Conservation (phyloP, 345 rosid genomes). For the Rhizophora mangle region DNA sequence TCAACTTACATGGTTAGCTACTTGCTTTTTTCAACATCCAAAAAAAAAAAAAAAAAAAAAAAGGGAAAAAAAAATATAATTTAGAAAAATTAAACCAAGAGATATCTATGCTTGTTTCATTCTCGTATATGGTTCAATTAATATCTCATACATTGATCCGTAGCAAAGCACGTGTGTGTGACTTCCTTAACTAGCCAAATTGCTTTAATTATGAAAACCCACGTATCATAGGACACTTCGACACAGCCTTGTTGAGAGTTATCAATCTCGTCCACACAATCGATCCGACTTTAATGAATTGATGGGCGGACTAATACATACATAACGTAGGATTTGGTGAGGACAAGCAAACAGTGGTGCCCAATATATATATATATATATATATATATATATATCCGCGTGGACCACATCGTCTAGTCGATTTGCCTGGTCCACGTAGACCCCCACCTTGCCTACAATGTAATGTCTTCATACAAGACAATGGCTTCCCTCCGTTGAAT, state of each 20-base stretch:
- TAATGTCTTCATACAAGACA: conserved; percentile 2
- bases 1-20: too few species aligned
- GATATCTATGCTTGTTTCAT: too few species aligned
- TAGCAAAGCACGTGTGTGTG: not conserved
- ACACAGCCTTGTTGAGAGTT: not conserved
- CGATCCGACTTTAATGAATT: too few species aligned
- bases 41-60: too few species aligned
- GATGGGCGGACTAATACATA: conserved; percentile 21
- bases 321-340: conserved; percentile 17
- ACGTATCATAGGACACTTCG: conserved; percentile 1
- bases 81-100: too few species aligned
- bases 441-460: conserved; percentile 23
- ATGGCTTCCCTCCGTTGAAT: conserved; percentile 6
- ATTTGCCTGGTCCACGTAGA: conserved; percentile 14
- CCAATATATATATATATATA: conserved; percentile 1
- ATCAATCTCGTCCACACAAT: too few species aligned
- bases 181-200: not conserved
- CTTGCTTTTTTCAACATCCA: too few species aligned
- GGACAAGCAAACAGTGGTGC: conserved; percentile 28
- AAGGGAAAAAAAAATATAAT: too few species aligned
- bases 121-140: too few species aligned
- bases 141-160: too few species aligned
- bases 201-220: conserved; percentile 11
- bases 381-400: not conserved
- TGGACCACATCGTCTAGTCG: not conserved